A percentile compares a stretch with the other conserved stretches of the same genome.
Evolutionary conservation across 2,329 filamentous ascomycete species (phyloP).

Genomic region (Seiridium unicorne): DNA sequence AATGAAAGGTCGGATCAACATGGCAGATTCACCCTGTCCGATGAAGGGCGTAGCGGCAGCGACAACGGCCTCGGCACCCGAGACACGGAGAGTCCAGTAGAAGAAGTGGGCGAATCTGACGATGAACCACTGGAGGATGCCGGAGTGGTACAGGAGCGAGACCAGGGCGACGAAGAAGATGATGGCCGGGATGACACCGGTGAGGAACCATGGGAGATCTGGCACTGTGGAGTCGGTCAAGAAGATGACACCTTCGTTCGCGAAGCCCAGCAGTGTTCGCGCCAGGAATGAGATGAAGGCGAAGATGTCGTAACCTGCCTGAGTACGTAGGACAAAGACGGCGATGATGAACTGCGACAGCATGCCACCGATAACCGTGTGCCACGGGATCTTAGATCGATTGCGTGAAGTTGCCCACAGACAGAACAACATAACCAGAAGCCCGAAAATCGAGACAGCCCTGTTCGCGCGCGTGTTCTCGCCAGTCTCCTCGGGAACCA

Average conservation of each 20-base stretch:
- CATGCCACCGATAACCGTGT: constrained; percentile 86
- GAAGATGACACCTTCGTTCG: constrained; percentile 71
- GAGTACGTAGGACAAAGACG: constrained; percentile 80
- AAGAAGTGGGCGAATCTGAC: constrained; percentile 86
- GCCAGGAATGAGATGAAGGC: constrained; percentile 79
- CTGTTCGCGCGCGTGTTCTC: constrained; percentile 82
- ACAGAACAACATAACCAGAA: constrained; percentile 64
- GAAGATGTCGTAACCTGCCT: constrained; percentile 86
- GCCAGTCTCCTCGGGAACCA: constrained; percentile 66
- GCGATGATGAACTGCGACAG: constrained; percentile 84
- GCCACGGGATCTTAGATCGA: constrained; percentile 65
- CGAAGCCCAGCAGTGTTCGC: constrained; percentile 72
- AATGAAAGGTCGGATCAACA: constrained; percentile 87
- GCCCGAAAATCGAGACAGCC: constrained; percentile 76
- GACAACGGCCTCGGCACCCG: constrained; percentile 89
- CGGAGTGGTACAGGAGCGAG: constrained; percentile 79
- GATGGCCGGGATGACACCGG: constrained; percentile 81
- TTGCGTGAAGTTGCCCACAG: constrained; percentile 73
- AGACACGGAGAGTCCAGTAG: constrained; percentile 85
- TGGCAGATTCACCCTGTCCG: constrained; percentile 89
- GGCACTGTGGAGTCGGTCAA: constrained; percentile 52
- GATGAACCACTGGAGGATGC: constrained; percentile 85
- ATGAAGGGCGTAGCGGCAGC: constrained; percentile 92
- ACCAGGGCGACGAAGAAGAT: constrained; percentile 96
- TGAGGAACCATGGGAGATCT: constrained; percentile 65